Evolutionary conservation across 2,329 filamentous ascomycete genomes (phyloP).

Genomic region (Colletotrichum sp.): DNA sequence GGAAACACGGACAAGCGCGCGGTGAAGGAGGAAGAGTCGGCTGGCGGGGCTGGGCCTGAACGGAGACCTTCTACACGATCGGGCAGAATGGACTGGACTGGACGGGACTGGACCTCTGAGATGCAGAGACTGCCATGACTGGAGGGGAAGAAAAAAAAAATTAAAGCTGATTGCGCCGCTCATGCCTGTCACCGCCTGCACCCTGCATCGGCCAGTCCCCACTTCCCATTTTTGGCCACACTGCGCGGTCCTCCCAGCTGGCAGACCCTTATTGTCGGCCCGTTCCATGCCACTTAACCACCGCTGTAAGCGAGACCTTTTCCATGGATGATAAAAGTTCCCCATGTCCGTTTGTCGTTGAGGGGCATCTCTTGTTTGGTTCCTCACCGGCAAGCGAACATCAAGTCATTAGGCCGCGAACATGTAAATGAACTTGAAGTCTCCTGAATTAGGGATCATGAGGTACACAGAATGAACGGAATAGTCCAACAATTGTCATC

Average conservation of each 20-base stretch:
- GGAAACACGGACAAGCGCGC: slow-evolving; percentile 11
- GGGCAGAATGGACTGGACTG: slow-evolving; percentile 5
- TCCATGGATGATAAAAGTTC: not conserved
- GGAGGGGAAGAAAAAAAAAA: slow-evolving; percentile 7
- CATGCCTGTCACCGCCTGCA: slow-evolving; percentile 21
- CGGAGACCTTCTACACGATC: slow-evolving; percentile 17
- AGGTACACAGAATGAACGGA: not conserved
- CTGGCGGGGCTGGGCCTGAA: slow-evolving; percentile 5
- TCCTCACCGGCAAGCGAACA: not conserved
- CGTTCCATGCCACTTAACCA: not conserved
- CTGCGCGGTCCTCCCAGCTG: not conserved
- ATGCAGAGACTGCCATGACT: not conserved
- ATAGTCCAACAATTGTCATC: not conserved
- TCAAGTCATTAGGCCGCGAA: not conserved
- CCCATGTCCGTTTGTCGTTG: not conserved
- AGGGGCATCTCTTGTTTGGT: not conserved
- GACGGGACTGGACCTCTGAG: not conserved
- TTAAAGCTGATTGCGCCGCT: slow-evolving; percentile 12
- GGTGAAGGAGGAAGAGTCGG: slow-evolving; percentile 15
- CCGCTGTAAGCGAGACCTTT: not conserved
- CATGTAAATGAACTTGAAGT: not conserved
- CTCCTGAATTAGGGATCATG: not conserved
- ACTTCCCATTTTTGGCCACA: not conserved
- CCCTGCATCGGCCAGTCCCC: slow-evolving; percentile 2
- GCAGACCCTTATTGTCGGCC: slow-evolving; percentile 15